phyloP scores from a whole-genome alignment of 306 rosid genomes.

The Glycine latifolia region DNA sequence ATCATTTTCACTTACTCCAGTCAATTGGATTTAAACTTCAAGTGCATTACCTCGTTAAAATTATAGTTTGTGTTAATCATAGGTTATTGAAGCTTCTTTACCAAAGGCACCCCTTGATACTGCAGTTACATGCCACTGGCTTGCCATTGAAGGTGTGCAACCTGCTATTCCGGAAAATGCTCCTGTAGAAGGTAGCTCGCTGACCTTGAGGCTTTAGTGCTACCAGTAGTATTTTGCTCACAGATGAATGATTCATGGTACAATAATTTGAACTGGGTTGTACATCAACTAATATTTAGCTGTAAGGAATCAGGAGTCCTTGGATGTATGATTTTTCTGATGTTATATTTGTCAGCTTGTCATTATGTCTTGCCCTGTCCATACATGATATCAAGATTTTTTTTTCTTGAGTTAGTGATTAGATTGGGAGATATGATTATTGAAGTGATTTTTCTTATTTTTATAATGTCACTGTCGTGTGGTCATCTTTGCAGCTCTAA shows the following conservation, averaged over 20 bases:
- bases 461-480: conserved; percentile 9
- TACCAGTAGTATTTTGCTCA: conserved; percentile 1
- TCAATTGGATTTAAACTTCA: conserved; percentile 38
- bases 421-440: conserved; percentile 33
- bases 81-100: conserved; percentile 86
- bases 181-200: conserved; percentile 66
- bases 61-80: conserved; percentile 22
- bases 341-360: conserved; percentile 27
- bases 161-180: conserved; percentile 91
- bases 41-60: conserved; percentile 21
- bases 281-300: conserved; percentile 26
- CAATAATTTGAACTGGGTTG: conserved; percentile 36
- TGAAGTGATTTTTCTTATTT: conserved; percentile 13
- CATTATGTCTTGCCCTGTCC: background rate
- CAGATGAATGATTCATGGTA: conserved; percentile 12
- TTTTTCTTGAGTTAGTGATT: background rate
- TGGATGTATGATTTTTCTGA: conserved; percentile 24
- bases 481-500: background rate
- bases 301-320: conserved; percentile 29
- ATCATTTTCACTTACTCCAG: conserved; percentile 11
- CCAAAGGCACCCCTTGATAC: conserved; percentile 84
- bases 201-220: conserved; percentile 9
- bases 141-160: conserved; percentile 95
- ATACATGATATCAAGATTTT: background rate
- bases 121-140: conserved; percentile 78